These are phyloP conservation scores for Monosporozyma siamensis DNA, from an alignment of 805 yeast genomes.

Conservation along the genomic window DNA sequence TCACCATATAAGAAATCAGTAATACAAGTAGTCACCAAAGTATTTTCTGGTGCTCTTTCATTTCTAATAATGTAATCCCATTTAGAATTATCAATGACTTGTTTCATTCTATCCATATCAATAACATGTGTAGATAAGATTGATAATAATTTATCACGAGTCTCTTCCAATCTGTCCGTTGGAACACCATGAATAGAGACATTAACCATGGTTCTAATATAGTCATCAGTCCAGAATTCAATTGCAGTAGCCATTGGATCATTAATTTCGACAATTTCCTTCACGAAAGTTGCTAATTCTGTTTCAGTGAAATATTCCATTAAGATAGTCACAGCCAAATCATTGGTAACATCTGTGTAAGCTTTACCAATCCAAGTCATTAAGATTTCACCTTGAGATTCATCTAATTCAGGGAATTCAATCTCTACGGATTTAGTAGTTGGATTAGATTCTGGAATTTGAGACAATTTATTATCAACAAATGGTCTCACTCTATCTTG, in stretches of 20 bases:
- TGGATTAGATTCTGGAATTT: slow-evolving; percentile 37
- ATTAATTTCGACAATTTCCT: slow-evolving; percentile 66
- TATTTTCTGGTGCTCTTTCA: slow-evolving; percentile 50
- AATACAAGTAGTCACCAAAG: slow-evolving; percentile 58
- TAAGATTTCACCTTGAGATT: slow-evolving; percentile 64
- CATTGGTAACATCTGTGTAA: slow-evolving; percentile 39
- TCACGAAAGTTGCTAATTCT: slow-evolving; percentile 66
- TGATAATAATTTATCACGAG: slow-evolving; percentile 42
- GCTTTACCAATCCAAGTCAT: slow-evolving; percentile 80
- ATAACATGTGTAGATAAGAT: slow-evolving; percentile 50
- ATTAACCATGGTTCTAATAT: slow-evolving; percentile 48
- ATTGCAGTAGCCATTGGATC: slow-evolving; percentile 73
- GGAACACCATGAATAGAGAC: slow-evolving; percentile 66
- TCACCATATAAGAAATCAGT: slow-evolving; percentile 76
- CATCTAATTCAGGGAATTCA: slow-evolving; percentile 85
- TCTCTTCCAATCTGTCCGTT: slow-evolving; percentile 44
- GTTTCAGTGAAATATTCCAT: slow-evolving; percentile 68
- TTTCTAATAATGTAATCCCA: slow-evolving; percentile 51
- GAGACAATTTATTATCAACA: slow-evolving; percentile 47
- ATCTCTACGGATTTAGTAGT: slow-evolving; percentile 40
- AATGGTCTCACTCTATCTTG: slow-evolving; percentile 55
- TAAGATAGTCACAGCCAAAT: slow-evolving; percentile 62
- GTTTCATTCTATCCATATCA: slow-evolving; percentile 57
- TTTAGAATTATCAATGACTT: slow-evolving; percentile 55
- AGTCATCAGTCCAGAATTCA: slow-evolving; percentile 67